Percentiles rank a stretch among this genome's conserved stretches.
phyloP scores from a whole-genome alignment of 257 asterid species.

The Solanum corneliomulleri region DNA sequence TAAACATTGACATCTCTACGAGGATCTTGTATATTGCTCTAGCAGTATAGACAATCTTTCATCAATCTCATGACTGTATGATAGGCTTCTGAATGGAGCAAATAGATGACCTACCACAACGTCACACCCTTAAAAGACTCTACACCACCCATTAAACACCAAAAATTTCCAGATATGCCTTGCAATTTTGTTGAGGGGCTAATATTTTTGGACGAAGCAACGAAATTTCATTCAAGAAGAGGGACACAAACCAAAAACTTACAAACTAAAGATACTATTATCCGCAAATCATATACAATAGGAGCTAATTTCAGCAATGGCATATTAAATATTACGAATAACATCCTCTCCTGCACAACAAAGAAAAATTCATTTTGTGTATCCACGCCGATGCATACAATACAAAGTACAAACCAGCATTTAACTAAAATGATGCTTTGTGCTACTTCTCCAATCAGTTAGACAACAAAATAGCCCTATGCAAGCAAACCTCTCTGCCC shows the following conservation, averaged over 20 bases:
- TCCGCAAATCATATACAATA: neutral
- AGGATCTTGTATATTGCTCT: neutral
- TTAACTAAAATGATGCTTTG: neutral
- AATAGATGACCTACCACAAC: neutral
- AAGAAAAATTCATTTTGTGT: neutral
- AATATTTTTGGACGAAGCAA: neutral
- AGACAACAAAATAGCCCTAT: neutral
- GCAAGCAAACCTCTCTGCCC: neutral
- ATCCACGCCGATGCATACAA: neutral
- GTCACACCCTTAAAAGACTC: neutral
- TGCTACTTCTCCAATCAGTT: neutral
- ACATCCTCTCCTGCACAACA: neutral
- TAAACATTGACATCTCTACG: neutral
- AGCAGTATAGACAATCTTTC: neutral
- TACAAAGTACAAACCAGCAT: neutral
- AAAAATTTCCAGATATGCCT: neutral
- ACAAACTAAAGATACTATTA: neutral
- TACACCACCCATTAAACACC: neutral
- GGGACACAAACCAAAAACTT: neutral
- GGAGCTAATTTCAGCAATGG: neutral
- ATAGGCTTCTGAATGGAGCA: neutral
- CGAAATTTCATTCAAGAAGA: neutral
- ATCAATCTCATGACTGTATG: neutral
- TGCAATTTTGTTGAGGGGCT: neutral
- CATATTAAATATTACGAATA: neutral